These are phyloP conservation scores for Craspedostauros australis DNA, from an alignment of 108 stramenopile species.

Conservation along the genomic window DNA sequence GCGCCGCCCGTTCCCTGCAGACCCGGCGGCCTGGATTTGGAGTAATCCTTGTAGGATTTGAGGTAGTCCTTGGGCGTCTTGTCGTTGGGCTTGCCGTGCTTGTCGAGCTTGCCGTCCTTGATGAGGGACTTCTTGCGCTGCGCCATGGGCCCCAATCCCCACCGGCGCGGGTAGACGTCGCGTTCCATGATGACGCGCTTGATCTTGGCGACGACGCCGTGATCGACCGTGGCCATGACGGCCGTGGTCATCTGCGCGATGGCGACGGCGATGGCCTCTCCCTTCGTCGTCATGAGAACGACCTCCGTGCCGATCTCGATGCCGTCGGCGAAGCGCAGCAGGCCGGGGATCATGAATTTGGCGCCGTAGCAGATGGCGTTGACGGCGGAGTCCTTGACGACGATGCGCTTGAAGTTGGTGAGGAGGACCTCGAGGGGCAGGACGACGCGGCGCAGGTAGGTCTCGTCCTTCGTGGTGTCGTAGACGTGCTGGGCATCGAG, in stretches of 20 bases:
- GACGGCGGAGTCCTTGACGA: slow-evolving; percentile 99
- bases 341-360: slow-evolving; percentile 98
- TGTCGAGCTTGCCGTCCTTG: slow-evolving; percentile 97
- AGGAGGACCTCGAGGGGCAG: slow-evolving; percentile 97
- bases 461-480: slow-evolving; percentile 97
- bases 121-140: slow-evolving; percentile 96
- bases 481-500: slow-evolving; percentile 99
- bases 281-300: slow-evolving; percentile 99
- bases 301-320: slow-evolving; percentile 97
- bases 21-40: slow-evolving; percentile 49
- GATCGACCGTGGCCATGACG: slow-evolving; percentile 99
- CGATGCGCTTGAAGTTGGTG: slow-evolving; percentile 95
- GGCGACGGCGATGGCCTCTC: slow-evolving; percentile 98
- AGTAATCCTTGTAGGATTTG: slow-evolving; percentile 72
- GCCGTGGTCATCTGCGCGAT: slow-evolving; percentile 99
- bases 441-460: slow-evolving; percentile 94
- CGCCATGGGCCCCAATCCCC: slow-evolving; percentile 99
- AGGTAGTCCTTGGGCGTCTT: slow-evolving; percentile 92
- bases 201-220: slow-evolving; percentile 99
- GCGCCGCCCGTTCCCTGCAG: slow-evolving; percentile 19
- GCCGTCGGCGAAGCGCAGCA: slow-evolving; percentile 96
- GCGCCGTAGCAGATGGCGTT: slow-evolving; percentile 99
- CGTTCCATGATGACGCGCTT: slow-evolving; percentile 99
- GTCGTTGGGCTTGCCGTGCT: slow-evolving; percentile 96
- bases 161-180: slow-evolving; percentile 97